These are phyloP conservation scores for Cladophialophora bantiana DNA, from an alignment of 2,329 filamentous ascomycete genomes.

Conservation along the genomic window DNA sequence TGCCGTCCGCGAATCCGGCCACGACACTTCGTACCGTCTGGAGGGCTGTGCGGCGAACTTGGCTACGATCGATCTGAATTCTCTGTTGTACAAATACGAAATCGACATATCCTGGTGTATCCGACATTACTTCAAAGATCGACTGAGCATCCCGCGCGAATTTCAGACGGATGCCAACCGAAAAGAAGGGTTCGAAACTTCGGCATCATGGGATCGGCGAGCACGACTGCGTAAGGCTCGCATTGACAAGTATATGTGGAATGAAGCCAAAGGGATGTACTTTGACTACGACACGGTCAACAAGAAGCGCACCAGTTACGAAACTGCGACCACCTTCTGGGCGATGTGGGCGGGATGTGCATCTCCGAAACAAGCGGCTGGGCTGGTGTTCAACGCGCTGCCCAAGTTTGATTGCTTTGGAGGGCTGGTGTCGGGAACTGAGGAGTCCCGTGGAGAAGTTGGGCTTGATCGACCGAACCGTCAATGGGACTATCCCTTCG, in stretches of 20 bases:
- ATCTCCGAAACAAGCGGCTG: slow-evolving; percentile 82
- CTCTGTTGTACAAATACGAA: slow-evolving; percentile 95
- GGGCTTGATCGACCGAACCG: slow-evolving; percentile 86
- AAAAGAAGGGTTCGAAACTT: slow-evolving; percentile 77
- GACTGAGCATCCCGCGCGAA: slow-evolving; percentile 79
- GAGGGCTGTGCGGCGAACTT: slow-evolving; percentile 87
- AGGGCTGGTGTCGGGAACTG: slow-evolving; percentile 86
- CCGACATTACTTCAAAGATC: slow-evolving; percentile 81
- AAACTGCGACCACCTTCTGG: slow-evolving; percentile 95
- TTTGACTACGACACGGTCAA: slow-evolving; percentile 94
- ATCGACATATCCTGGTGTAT: slow-evolving; percentile 89
- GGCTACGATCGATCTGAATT: slow-evolving; percentile 94
- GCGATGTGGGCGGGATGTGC: slow-evolving; percentile 93
- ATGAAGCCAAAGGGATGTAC: slow-evolving; percentile 90
- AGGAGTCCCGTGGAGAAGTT: slow-evolving; percentile 82
- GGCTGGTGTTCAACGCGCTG: slow-evolving; percentile 79
- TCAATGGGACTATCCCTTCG: slow-evolving; percentile 98
- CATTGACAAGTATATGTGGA: slow-evolving; percentile 95
- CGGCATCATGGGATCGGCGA: slow-evolving; percentile 87
- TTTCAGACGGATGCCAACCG: slow-evolving; percentile 74
- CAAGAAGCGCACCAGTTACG: slow-evolving; percentile 81
- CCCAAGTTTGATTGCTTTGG: slow-evolving; percentile 88
- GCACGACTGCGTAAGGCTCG: slow-evolving; percentile 81
- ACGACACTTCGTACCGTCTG: slow-evolving; percentile 93
- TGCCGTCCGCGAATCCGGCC: slow-evolving; percentile 92